Base-by-base conservation (phyloP, 2,329 filamentous ascomycete species). In the Fusarium sp. region DNA sequence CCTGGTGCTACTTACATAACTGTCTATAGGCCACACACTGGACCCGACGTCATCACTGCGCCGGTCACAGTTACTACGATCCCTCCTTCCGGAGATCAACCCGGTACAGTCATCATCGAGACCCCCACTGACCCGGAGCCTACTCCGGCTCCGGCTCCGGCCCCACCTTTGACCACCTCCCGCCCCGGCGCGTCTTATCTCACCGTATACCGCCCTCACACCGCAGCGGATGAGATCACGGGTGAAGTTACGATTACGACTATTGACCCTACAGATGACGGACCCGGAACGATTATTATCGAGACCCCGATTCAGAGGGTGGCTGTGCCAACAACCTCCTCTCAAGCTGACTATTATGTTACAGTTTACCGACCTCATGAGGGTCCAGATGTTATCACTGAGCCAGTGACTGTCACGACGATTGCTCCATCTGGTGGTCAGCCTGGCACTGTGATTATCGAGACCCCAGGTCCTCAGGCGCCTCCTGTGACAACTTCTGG, bases 81-180 rank as follows among this genome's bases (percentile, higher is more conserved):
- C 2, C 18, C 42, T 13, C 67, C 67, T 4, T 49, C 62, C 10
- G 61, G 42, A 11, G 62, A 67, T 9, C 62, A 69, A 18, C 66
- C 66, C 5, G 67, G 67, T 18, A 69, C 66, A 6, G 49, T 69
- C 0, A 54, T 69, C 14, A 33, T 69, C 9, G 67, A 61, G 36
- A 61, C 58, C 23, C 42, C 42, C 8, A 46, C 42, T 8, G 42
- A 46, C 23, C 42, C 42, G 8, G 42, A 46, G 42, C 2, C 42
- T 23, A 46, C 42, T 25, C 42, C 42, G 14, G 42, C 40, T 10
- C 57, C 49, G 16, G 46, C 44, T 27, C 51, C 34, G 16, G 49
- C 18, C 6, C 50, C 50, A 11, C 18, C 50, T 14, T 36, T 55
- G 9, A 55, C 53, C 4, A 40, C 34, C 11, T 16, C 51, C 9